Evolutionary conservation across 129 eudicot genomes (phyloP).

Genomic region (Smallanthus sonchifolius): DNA sequence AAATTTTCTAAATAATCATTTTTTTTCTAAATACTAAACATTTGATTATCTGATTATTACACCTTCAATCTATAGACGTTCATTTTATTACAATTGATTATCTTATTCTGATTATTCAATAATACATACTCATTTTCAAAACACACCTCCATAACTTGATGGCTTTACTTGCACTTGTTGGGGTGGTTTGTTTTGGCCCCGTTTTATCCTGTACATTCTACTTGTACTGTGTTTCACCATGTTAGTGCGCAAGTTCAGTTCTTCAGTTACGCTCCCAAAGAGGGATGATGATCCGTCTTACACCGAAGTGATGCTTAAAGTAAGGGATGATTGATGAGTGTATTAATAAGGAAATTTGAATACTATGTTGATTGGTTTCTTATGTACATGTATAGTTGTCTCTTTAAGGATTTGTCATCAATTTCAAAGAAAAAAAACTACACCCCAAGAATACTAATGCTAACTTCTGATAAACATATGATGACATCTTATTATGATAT

Average conservation of each 20-base stretch:
- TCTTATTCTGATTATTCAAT: too few relatives aligned
- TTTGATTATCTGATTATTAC: neutral
- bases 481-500: neutral
- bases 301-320: slow-evolving; percentile 66
- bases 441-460: slow-evolving; percentile 2
- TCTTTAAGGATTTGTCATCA: neutral
- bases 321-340: slow-evolving; percentile 50
- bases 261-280: slow-evolving; percentile 49
- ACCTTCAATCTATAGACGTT: neutral
- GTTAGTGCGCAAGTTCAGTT: slow-evolving; percentile 60
- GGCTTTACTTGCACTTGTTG: slow-evolving; percentile 46
- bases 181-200: slow-evolving; percentile 92
- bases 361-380: slow-evolving; percentile 16
- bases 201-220: slow-evolving; percentile 56
- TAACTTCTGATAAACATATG: slow-evolving; percentile 1
- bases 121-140: too few relatives aligned
- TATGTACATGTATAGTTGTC: slow-evolving; percentile 13
- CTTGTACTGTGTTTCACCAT: slow-evolving; percentile 68
- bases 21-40: neutral
- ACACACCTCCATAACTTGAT: neutral
- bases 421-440: neutral
- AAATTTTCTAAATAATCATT: neutral
- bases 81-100: neutral
- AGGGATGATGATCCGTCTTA: slow-evolving; percentile 41
- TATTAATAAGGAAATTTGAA: neutral